Percentiles rank a stretch among this genome's conserved stretches.
Evolutionary conservation across 371 early-diverging fungal genomes (phyloP).

Genomic region (Mucor indicus): DNA sequence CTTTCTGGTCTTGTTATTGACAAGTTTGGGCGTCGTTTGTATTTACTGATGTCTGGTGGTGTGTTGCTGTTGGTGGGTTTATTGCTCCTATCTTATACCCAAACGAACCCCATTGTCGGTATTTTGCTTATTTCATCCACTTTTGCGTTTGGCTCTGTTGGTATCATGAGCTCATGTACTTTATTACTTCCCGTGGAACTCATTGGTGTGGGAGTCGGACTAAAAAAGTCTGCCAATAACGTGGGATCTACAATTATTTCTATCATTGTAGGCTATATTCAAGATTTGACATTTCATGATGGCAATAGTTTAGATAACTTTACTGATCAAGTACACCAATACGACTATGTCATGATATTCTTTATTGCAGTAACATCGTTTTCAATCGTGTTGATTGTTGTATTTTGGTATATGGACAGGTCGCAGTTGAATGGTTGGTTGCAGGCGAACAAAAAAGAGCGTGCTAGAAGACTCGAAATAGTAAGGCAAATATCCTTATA

Average conservation of each 20-base stretch:
- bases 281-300: constrained; percentile 40
- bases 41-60: constrained; percentile 22
- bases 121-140: constrained; percentile 37
- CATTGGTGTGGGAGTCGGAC: constrained; percentile 39
- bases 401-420: not conserved
- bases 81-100: constrained; percentile 24
- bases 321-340: constrained; percentile 20
- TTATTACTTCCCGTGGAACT: constrained; percentile 30
- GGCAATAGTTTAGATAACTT: constrained; percentile 22
- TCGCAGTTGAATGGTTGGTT: not conserved
- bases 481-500: not conserved
- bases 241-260: constrained; percentile 41
- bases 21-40: constrained; percentile 40
- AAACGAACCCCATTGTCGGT: constrained; percentile 26
- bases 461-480: not conserved
- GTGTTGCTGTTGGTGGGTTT: constrained; percentile 23
- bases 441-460: not conserved
- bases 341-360: constrained; percentile 31
- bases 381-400: not conserved
- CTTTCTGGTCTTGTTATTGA: constrained; percentile 45
- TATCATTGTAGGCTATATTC: constrained; percentile 37
- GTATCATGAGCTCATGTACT: constrained; percentile 28
- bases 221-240: constrained; percentile 39
- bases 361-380: constrained; percentile 21
- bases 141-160: constrained; percentile 34